phyloP scores from a whole-genome alignment of 768 basidiomycete species.

The Podaxis pistillaris region DNA sequence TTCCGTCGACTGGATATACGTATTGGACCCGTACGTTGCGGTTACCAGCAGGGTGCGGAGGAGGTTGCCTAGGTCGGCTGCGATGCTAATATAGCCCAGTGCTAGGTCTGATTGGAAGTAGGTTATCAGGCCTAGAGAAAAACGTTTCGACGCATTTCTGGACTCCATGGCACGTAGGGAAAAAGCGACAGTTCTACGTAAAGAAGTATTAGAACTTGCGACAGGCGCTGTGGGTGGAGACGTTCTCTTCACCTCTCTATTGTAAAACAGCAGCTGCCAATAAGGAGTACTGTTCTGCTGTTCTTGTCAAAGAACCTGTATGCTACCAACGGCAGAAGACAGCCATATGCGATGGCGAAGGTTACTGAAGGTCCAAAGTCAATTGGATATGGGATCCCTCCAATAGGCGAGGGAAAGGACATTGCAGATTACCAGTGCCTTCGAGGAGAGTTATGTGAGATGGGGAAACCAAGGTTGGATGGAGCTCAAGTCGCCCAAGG shows the following conservation, averaged over 20 bases:
- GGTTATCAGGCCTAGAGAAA: conserved; percentile 13
- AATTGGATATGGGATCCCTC: conserved; percentile 28
- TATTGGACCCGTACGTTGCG: conserved; percentile 15
- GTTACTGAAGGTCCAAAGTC: conserved; percentile 38
- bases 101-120: conserved; percentile 15
- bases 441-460: not conserved
- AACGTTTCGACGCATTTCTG: conserved; percentile 7
- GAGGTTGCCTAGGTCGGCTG: conserved; percentile 10
- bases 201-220: not conserved
- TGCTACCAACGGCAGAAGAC: conserved; percentile 28
- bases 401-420: conserved; percentile 34
- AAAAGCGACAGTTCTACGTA: conserved; percentile 21
- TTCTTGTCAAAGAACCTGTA: conserved; percentile 26
- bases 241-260: conserved; percentile 30
- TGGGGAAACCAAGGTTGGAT: not conserved
- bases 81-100: conserved; percentile 15
- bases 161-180: conserved; percentile 21
- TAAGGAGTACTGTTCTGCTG: conserved; percentile 30
- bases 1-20: conserved; percentile 14
- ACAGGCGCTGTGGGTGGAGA: not conserved
- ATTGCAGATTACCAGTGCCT: not conserved
- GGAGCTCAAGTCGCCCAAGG: not conserved
- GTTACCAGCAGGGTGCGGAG: conserved; percentile 13
- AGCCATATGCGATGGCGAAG: conserved; percentile 31
- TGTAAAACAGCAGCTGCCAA: conserved; percentile 28